Evolutionary conservation across 2,329 filamentous ascomycete species (phyloP).

Genomic region (Chalara sp.): DNA sequence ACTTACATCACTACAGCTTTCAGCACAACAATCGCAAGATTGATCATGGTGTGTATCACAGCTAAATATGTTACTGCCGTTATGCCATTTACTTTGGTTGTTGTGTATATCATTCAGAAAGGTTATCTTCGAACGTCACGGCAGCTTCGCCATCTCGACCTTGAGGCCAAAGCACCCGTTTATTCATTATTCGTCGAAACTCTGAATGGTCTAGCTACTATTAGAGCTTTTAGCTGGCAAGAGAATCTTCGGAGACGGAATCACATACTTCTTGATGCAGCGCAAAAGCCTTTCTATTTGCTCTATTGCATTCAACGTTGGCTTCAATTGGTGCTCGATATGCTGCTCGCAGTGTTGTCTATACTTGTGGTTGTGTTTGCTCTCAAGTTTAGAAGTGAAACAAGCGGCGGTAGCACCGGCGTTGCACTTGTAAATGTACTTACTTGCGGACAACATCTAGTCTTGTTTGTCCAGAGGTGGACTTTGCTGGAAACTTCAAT

Average conservation of each 20-base stretch:
- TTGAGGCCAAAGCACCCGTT: slow-evolving; percentile 54
- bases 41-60: too few species aligned
- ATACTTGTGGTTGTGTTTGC: slow-evolving; percentile 21
- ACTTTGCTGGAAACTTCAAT: slow-evolving; percentile 50
- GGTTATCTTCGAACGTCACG: slow-evolving; percentile 54
- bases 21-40: too few species aligned
- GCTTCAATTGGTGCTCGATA: slow-evolving; percentile 36
- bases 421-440: slow-evolving; percentile 3
- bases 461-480: slow-evolving; percentile 30
- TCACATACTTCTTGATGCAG: slow-evolving; percentile 37
- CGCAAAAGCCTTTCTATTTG: slow-evolving; percentile 49
- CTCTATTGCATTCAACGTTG: slow-evolving; percentile 49
- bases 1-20: too few species aligned
- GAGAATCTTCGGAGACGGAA: slow-evolving; percentile 23
- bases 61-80: neutral
- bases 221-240: slow-evolving; percentile 43
- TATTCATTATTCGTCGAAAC: slow-evolving; percentile 52
- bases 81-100: neutral
- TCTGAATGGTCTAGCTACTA: slow-evolving; percentile 45
- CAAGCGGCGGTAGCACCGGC: slow-evolving; percentile 6
- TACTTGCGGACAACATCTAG: too few species aligned
- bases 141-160: slow-evolving; percentile 51
- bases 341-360: slow-evolving; percentile 34
- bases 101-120: slow-evolving; percentile 43
- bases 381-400: neutral